Evolutionary conservation across 2,329 filamentous ascomycete species (phyloP).

Genomic region (Aspergillus sp.): DNA sequence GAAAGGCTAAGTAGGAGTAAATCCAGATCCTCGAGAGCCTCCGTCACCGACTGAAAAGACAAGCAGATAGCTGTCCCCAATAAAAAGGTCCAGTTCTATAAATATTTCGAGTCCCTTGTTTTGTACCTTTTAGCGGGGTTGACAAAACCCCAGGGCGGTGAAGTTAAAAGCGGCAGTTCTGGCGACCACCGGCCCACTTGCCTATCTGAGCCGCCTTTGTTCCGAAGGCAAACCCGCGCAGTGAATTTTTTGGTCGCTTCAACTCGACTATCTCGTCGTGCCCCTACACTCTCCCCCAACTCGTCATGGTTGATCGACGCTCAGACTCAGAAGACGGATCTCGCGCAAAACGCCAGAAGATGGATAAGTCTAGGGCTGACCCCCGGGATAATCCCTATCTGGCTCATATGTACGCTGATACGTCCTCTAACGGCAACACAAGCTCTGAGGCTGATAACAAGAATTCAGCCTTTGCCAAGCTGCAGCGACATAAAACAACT

Average conservation of each 20-base stretch:
- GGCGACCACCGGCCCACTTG: constrained; percentile 30
- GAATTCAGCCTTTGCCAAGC: constrained; percentile 58
- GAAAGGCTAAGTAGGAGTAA: not conserved
- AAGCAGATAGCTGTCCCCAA: not conserved
- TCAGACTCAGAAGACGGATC: constrained; percentile 50
- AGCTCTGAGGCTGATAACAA: constrained; percentile 24
- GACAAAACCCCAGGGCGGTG: constrained; percentile 31
- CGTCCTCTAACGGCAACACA: constrained; percentile 36
- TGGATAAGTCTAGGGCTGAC: constrained; percentile 48
- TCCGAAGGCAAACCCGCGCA: not conserved
- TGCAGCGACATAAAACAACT: constrained; percentile 79
- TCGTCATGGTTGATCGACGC: constrained; percentile 58
- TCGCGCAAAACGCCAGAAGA: constrained; percentile 57
- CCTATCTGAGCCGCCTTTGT: constrained; percentile 31
- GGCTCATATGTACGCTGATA: constrained; percentile 75
- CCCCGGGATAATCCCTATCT: constrained; percentile 79
- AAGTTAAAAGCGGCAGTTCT: constrained; percentile 23
- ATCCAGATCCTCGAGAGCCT: not conserved
- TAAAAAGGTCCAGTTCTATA: not conserved
- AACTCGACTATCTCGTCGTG: constrained; percentile 10
- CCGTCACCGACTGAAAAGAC: not conserved
- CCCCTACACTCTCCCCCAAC: constrained; percentile 14
- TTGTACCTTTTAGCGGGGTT: constrained; percentile 26
- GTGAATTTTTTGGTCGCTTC: constrained; percentile 13
- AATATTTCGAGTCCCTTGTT: constrained; percentile 14